Evolutionary conservation across 352 stramenopile genomes (phyloP).

Genomic region (Phytopythium cucurbitacearum): DNA sequence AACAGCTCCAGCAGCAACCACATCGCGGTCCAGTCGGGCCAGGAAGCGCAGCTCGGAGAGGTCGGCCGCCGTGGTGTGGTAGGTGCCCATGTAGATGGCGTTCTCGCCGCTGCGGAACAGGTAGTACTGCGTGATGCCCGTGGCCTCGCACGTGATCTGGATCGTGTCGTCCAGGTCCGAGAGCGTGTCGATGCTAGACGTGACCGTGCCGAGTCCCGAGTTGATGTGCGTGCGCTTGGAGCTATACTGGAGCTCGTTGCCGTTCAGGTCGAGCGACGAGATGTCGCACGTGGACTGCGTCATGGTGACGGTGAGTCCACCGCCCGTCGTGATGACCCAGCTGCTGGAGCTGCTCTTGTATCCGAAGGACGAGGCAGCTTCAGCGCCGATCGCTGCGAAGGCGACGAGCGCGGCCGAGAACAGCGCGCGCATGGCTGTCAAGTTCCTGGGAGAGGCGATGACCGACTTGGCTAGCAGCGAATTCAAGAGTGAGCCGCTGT

Average conservation of each 20-base stretch:
- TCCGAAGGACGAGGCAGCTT: slow-evolving; percentile 21
- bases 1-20: slow-evolving; percentile 27
- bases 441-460: no score
- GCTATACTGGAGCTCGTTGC: slow-evolving; percentile 33
- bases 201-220: slow-evolving; percentile 24
- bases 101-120: slow-evolving; percentile 49
- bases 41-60: slow-evolving; percentile 51
- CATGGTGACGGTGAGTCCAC: slow-evolving; percentile 30
- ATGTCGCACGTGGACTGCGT: slow-evolving; percentile 35
- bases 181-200: slow-evolving; percentile 21
- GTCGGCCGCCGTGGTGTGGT: slow-evolving; percentile 29
- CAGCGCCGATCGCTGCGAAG: neutral
- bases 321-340: slow-evolving; percentile 29
- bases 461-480: no score
- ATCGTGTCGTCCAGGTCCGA: slow-evolving; percentile 23
- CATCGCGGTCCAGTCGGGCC: slow-evolving; percentile 26
- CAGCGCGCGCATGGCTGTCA: no score
- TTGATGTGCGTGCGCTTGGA: slow-evolving; percentile 41
- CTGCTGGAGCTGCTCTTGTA: slow-evolving; percentile 19
- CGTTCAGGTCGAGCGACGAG: slow-evolving; percentile 32
- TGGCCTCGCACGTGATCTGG: slow-evolving; percentile 34
- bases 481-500: no score
- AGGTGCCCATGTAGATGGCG: slow-evolving; percentile 53
- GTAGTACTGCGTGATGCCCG: slow-evolving; percentile 42
- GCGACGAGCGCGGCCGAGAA: no score